Evolutionary conservation across 2,329 filamentous ascomycete species (phyloP), one percentile per base, ranked within the genome.

Genomic region (Calonectria pteridis): DNA sequence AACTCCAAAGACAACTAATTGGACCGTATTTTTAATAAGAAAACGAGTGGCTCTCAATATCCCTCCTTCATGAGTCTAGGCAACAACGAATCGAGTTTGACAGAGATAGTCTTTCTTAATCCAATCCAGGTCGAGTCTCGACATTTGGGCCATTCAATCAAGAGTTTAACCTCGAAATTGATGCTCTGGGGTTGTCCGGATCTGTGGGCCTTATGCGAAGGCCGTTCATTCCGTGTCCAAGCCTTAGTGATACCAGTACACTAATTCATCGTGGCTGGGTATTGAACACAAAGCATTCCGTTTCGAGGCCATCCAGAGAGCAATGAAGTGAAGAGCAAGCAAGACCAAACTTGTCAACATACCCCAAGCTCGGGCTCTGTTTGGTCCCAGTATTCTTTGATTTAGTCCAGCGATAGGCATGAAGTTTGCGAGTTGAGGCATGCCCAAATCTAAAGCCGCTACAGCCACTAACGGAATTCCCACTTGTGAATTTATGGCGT

Each of bases 401-500:
- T 70, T 67, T 43, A 72, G 67, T 31, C 75, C 71, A 35, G 74
- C 35, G 50, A 51, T 59, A 14, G 55, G 72, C 26, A 73, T 62
- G 26, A 72, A 67, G 53, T 55, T 74, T 29, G 65, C 71, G 26
- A 73, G 59, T 53, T 51, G 78, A 5, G 87, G 83, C 40, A 88
- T 77, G 28, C 85, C 87, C n/a, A 92, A 82, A 71, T 96, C 94
- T 16, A 95, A 78, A 1, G 90, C 91, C 11, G 94, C 95, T 10
- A 96, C 83, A 4, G 89, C 84, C 6, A 97, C 85, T 2, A 98
- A 85, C 4, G 93, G 91, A 77, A 93, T 92, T 6, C 91, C 87
- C 6, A 95, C 84, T 82, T 90, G 90, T 9, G 91, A 86, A 55
- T 89, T 92, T n/a, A 91, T 88, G 53, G 92, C 91, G 71, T 92